phyloP scores from a whole-genome alignment of 768 basidiomycete genomes.

The Clathrus columnatus region DNA sequence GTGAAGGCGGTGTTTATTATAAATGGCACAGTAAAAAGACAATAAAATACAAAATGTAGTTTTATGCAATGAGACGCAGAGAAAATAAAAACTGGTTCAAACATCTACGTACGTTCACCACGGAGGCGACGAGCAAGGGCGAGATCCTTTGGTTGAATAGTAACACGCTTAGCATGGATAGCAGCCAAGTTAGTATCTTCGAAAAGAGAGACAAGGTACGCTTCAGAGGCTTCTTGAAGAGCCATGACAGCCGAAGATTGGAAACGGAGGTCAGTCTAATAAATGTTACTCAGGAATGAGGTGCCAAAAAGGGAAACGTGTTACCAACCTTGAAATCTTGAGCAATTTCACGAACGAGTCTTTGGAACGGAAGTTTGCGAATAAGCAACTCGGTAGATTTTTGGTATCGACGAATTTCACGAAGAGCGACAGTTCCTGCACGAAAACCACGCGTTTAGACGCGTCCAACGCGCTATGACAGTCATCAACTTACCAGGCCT shows the following conservation, averaged over 20 bases:
- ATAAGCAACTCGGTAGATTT: slow-evolving; percentile 58
- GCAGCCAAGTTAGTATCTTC: slow-evolving; percentile 29
- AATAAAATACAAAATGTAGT: neutral
- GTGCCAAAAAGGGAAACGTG: neutral
- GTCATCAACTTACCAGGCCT: slow-evolving; percentile 31
- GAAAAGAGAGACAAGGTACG: slow-evolving; percentile 31
- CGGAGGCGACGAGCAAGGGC: slow-evolving; percentile 41
- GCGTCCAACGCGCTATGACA: neutral
- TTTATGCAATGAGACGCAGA: neutral
- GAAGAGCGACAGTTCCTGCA: slow-evolving; percentile 35
- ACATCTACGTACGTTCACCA: slow-evolving; percentile 33
- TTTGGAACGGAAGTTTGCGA: slow-evolving; percentile 46
- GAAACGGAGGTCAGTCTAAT: slow-evolving; percentile 38
- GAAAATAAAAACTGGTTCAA: neutral
- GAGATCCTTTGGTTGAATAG: slow-evolving; percentile 61
- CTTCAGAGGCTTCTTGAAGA: slow-evolving; percentile 44
- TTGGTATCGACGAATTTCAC: slow-evolving; percentile 46
- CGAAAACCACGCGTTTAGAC: neutral
- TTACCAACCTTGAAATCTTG: slow-evolving; percentile 64
- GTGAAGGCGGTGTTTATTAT: neutral
- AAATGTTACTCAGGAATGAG: neutral
- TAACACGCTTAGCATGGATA: slow-evolving; percentile 45
- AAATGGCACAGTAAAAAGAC: neutral
- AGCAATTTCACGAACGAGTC: slow-evolving; percentile 58
- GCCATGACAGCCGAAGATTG: slow-evolving; percentile 43